Evolutionary conservation across 345 rosid genomes (phyloP), one percentile per base, ranked within the genome.

Genomic region (Eucalyptus shirleyi): DNA sequence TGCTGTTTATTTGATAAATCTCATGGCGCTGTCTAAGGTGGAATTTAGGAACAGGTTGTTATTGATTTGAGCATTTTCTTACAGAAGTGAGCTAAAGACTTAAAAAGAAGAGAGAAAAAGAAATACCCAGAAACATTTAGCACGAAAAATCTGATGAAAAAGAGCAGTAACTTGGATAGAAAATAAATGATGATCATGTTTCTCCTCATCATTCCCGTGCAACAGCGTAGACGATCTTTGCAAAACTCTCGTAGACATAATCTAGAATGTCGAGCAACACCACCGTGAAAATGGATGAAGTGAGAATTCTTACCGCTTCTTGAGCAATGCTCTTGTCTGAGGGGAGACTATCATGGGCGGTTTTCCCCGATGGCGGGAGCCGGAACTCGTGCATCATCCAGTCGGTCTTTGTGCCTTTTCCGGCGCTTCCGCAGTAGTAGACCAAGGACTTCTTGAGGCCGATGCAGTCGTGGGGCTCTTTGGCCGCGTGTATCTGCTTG

Each of bases 351-450:
- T 56, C 50, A 81, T 21, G 7, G 62, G 88, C 30, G 45, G 15
- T 77, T 81, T 93, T 92, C 3, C 86, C 77, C 69, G 85, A 88
- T 1, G 94, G 91, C 2, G 98, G 96, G 50, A 95, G 95, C 55
- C 98, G 96, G 87, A 95, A 96, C 89, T 96, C 98, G 21, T 96
- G 98, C 98, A 96, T 96, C 98, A 96, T 96, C 98, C 98, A 96
- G 86, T 96, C 97, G n/a, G 98, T 96, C 93, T 96, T 96, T 32
- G 96, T 92, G 56, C 98, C 98, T 90, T 95, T 96, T 50, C 98
- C 98, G 30, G 98, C 98, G 16, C 93, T 93, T 50, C 98, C 98
- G 6, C 94, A 88, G 87, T 96, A 95, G 90, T 95, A 96, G 85
- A 95, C 98, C 37, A 96, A 72, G 51, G 98, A 95, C 91, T 96